Conservation (phyloP, 2,329 filamentous ascomycete genomes). For the Parastagonospora avenae region DNA sequence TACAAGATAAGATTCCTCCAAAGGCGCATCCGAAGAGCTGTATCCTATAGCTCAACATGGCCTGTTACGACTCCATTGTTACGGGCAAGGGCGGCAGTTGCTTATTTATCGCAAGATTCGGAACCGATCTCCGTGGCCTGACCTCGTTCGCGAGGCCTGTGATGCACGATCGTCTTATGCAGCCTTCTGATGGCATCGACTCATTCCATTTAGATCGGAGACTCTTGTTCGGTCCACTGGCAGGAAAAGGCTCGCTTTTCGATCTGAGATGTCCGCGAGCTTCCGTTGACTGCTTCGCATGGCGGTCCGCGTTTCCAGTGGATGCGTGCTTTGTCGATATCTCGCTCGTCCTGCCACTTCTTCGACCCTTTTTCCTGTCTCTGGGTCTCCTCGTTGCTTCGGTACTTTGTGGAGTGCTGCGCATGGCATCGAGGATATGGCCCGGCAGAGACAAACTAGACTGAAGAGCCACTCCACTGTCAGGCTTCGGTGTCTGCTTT, state of each 20-base stretch:
- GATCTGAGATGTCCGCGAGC: background rate
- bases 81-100: constrained; percentile 11
- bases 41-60: too few relatives aligned
- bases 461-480: background rate
- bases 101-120: constrained; percentile 9
- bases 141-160: constrained; percentile 2
- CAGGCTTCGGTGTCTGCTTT: background rate
- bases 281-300: background rate
- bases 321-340: background rate
- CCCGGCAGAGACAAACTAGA: background rate
- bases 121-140: background rate
- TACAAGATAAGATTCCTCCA: too few relatives aligned
- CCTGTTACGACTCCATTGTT: background rate
- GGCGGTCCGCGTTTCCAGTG: background rate
- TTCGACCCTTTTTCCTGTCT: background rate
- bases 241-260: background rate
- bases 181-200: constrained; percentile 1
- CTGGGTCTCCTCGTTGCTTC: background rate
- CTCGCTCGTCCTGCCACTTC: background rate
- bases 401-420: too few relatives aligned
- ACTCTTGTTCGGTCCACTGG: background rate
- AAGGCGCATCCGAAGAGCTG: too few relatives aligned
- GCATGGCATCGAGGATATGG: background rate
- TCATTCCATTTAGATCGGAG: constrained; percentile 1
- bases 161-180: constrained; percentile 9